Evolutionary conservation across 352 stramenopile genomes (phyloP).

Genomic region (Thalassiosira allenii): DNA sequence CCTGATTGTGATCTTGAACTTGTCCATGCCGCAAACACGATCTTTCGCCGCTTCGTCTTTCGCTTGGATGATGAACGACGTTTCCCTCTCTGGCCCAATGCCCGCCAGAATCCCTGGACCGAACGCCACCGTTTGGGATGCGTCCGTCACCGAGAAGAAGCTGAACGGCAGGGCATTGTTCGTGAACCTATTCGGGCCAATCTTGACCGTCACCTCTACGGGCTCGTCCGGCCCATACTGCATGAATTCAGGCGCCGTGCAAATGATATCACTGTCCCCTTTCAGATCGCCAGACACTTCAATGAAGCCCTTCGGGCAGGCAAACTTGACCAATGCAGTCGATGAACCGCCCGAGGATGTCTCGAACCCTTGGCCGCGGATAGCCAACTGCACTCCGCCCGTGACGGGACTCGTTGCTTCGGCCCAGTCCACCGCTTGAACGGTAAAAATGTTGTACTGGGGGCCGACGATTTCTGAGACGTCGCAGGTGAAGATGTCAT

Average conservation of each 20-base stretch:
- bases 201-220: constrained; percentile 88
- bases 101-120: constrained; percentile 91
- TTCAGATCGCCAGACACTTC: constrained; percentile 91
- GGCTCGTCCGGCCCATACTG: constrained; percentile 90
- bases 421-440: constrained; percentile 85
- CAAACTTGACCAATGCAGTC: constrained; percentile 89
- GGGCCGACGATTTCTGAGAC: constrained; percentile 95
- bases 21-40: constrained; percentile 93
- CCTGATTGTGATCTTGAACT: constrained; percentile 89
- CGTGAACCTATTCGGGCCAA: constrained; percentile 92
- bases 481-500: constrained; percentile 92
- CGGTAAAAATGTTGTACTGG: constrained; percentile 93
- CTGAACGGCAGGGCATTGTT: constrained; percentile 92
- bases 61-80: constrained; percentile 92
- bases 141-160: constrained; percentile 94
- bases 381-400: constrained; percentile 89
- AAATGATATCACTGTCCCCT: constrained; percentile 89
- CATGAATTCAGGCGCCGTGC: constrained; percentile 93
- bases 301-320: constrained; percentile 92
- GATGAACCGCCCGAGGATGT: constrained; percentile 79
- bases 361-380: constrained; percentile 93
- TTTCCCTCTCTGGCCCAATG: constrained; percentile 85
- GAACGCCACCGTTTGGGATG: constrained; percentile 92
- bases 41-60: constrained; percentile 90
- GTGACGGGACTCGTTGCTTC: constrained; percentile 92